These are phyloP conservation scores for Cladorrhinum sp. DNA, from an alignment of 2,329 filamentous ascomycete species.

Conservation along the genomic window DNA sequence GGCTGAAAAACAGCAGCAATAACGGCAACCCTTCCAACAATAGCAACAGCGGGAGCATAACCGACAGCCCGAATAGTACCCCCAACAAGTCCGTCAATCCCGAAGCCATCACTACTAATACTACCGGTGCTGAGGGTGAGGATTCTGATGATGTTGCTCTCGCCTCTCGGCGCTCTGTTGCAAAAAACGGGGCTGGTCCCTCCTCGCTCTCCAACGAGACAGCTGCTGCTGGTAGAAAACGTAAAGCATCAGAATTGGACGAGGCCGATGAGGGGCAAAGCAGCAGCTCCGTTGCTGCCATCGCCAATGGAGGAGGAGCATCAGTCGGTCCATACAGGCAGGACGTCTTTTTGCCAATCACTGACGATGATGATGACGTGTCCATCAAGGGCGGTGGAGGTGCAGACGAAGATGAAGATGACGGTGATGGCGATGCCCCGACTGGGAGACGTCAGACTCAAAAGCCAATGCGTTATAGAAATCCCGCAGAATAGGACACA, in stretches of 20 bases:
- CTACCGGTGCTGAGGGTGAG: slow-evolving; percentile 4
- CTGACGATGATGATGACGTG: slow-evolving; percentile 8
- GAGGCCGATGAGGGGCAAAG: slow-evolving; percentile 2
- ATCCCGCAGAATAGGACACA: slow-evolving; percentile 3
- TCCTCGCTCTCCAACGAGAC: neutral
- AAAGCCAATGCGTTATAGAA: slow-evolving; percentile 5
- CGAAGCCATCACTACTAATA: neutral
- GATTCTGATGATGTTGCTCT: slow-evolving; percentile 21
- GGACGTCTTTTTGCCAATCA: slow-evolving; percentile 20
- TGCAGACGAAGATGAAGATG: neutral
- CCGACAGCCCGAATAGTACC: slow-evolving; percentile 6
- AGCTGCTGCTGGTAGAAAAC: slow-evolving; percentile 15
- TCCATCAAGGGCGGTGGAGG: neutral
- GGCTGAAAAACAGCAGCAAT: slow-evolving; percentile 10
- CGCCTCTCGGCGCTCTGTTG: neutral
- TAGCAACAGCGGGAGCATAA: neutral
- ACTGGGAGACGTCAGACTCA: neutral
- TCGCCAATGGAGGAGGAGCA: neutral
- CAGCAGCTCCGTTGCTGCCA: neutral
- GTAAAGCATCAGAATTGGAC: slow-evolving; percentile 19
- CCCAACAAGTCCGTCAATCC: neutral
- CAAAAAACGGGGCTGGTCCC: slow-evolving; percentile 1
- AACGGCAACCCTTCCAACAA: slow-evolving; percentile 8
- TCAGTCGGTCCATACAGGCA: slow-evolving; percentile 12
- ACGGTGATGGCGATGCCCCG: neutral